phyloP scores from a whole-genome alignment of 2,329 filamentous ascomycete genomes.

The Epicoccum sorghinum region DNA sequence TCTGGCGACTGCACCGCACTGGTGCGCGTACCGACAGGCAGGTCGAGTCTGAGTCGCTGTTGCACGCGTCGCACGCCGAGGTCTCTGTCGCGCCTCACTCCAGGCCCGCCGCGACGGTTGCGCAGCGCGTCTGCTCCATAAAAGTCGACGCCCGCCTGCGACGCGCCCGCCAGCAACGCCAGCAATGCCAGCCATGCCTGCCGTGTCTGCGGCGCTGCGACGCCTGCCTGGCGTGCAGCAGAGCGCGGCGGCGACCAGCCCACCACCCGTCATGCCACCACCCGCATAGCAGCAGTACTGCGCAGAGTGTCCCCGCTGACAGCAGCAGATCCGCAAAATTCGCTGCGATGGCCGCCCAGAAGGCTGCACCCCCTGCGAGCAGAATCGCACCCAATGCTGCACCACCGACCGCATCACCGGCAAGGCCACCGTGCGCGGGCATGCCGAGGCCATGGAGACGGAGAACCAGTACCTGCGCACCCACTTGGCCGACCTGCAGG shows the following conservation, averaged over 20 bases:
- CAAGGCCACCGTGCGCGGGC: constrained; percentile 77
- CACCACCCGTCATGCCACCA: background rate
- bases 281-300: background rate
- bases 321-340: constrained; percentile 76
- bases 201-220: too few species aligned
- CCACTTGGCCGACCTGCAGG: constrained; percentile 72
- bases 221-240: too few species aligned
- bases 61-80: background rate
- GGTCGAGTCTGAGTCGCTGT: too few species aligned
- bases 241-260: background rate
- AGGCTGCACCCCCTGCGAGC: constrained; percentile 81
- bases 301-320: background rate
- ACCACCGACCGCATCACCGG: constrained; percentile 88
- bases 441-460: constrained; percentile 76
- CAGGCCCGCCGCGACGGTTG: background rate
- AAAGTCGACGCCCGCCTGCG: too few species aligned
- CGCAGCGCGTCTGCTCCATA: background rate
- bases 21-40: too few species aligned
- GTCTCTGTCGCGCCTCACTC: background rate
- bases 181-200: too few species aligned
- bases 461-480: constrained; percentile 71
- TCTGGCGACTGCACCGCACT: too few species aligned
- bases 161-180: too few species aligned
- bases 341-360: constrained; percentile 81
- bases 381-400: constrained; percentile 77